Percentiles rank a stretch among this genome's conserved stretches.
phyloP scores from a whole-genome alignment of 768 basidiomycete species.

The Hysterangium stoloniferum region DNA sequence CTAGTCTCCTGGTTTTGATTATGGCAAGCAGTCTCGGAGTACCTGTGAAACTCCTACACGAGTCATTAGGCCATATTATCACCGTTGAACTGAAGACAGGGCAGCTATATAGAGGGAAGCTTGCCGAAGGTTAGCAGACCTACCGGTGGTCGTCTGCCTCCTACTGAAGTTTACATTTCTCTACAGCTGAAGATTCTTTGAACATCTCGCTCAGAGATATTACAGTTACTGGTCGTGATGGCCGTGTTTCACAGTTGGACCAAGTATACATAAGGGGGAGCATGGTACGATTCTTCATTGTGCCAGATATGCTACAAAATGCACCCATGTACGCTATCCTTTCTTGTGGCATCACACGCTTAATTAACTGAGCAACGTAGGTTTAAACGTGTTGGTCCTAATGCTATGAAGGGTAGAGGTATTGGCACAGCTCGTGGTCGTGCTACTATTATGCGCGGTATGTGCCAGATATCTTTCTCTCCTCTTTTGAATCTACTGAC shows the following conservation, averaged over 20 bases:
- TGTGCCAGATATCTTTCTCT: conserved; percentile 24
- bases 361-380: conserved; percentile 33
- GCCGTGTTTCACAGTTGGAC: conserved; percentile 96
- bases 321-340: conserved; percentile 80
- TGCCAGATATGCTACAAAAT: conserved; percentile 98
- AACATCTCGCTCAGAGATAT: conserved; percentile 96
- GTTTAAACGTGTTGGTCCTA: conserved; percentile 98
- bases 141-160: not conserved
- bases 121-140: conserved; percentile 76
- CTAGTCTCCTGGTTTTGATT: not conserved
- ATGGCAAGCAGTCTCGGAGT: conserved; percentile 60
- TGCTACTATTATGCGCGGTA: conserved; percentile 97
- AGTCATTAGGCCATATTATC: conserved; percentile 91
- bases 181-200: conserved; percentile 90
- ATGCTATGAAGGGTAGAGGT: conserved; percentile 97
- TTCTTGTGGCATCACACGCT: not conserved
- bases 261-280: conserved; percentile 98
- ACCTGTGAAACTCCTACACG: conserved; percentile 93
- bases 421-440: conserved; percentile 98
- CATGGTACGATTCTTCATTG: conserved; percentile 98
- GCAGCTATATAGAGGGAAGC: conserved; percentile 93
- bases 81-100: conserved; percentile 99
- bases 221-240: conserved; percentile 96
- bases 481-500: conserved; percentile 13
- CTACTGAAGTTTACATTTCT: not conserved